phyloP scores from a whole-genome alignment of 1,139 yeast genomes.

The Kodamaea derodonti region DNA sequence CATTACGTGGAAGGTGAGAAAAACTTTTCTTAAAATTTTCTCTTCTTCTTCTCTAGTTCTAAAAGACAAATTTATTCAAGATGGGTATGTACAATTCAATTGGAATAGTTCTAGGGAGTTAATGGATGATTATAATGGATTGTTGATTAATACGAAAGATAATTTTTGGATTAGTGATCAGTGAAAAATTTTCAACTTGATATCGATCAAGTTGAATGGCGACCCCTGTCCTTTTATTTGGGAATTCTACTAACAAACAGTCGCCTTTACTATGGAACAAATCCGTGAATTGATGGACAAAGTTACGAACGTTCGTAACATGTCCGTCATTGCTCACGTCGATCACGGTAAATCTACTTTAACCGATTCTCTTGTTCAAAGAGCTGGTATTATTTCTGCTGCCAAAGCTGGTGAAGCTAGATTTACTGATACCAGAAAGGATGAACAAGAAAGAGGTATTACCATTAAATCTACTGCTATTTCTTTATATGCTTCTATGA shows the following conservation, averaged over 20 bases:
- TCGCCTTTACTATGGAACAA: constrained; percentile 82
- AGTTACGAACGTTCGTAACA: constrained; percentile 99
- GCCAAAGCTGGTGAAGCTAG: constrained; percentile 99
- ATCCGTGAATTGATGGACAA: constrained; percentile 99
- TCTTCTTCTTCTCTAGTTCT: neutral
- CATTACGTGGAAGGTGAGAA: neutral
- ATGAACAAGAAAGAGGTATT: constrained; percentile 99
- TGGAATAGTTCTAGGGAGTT: neutral
- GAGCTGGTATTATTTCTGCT: constrained; percentile 99
- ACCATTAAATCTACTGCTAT: constrained; percentile 99
- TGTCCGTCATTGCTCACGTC: constrained; percentile 99
- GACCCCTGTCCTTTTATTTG: no score
- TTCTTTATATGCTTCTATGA: constrained; percentile 88
- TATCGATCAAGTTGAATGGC: neutral
- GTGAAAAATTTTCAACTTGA: neutral
- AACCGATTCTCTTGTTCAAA: constrained; percentile 98
- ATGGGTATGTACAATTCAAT: constrained; percentile 32
- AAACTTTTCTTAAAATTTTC: constrained; percentile 1
- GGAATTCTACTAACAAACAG: constrained; percentile 33
- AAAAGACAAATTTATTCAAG: constrained; percentile 17
- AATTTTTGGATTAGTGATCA: neutral
- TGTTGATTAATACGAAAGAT: neutral
- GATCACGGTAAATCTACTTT: constrained; percentile 99
- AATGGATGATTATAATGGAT: constrained; percentile 10
- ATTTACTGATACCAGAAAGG: constrained; percentile 99